Base-by-base conservation (phyloP, 202 grass and related monocot species). In the Dendrocalamus latiflorus region DNA sequence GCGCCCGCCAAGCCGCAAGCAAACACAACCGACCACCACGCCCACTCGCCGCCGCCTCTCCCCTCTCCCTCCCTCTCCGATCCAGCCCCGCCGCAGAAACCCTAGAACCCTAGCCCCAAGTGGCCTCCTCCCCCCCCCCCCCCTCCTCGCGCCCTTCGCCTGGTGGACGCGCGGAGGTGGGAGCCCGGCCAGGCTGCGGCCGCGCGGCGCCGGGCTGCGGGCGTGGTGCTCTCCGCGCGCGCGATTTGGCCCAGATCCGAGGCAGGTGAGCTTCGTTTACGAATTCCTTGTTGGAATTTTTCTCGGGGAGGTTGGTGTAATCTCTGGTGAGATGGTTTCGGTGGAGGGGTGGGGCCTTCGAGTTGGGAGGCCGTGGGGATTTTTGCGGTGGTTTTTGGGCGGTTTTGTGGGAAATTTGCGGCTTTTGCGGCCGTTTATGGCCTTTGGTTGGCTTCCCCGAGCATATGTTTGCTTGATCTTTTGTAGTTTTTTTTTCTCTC, bases 1-100 rank as follows among this genome's bases (percentile, higher is more conserved):
- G 57, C 88, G 88, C 88, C 88, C 88, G 88, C 88, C 88, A 90
- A 89, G 72, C 71, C 74, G 25, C 56, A 58, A 58, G 33, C 70
- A 75, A 75, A 85, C 75, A 63, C 61, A 83, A 75, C 75, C 74
- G 67, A 72, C 74, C 83, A 78, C 53, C 56, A 38, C 75, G 20
- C 51, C 49, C 62, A 2, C 62, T 33, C 81, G 61, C 74, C 69
- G 24, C 75, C 57, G 24, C 60, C 67, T 25, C 18, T 33, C 45
- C 5, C 45, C 14, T 49, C 48, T 16, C 47, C 4, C 47, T 49
- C 44, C 65, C 65, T 76, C 39, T 25, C 79, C 75, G 80, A 83
- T 87, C 81, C 76, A 47, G 3, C 54, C 9, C 33, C 39, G 38
- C 37, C 57, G 28, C 55, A 2, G 65, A 50, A 56, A 9, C 78